A percentile compares a stretch with the other conserved stretches of the same genome.
phyloP scores from a whole-genome alignment of 2,329 filamentous ascomycete genomes.

The Colletotrichum godetiae region DNA sequence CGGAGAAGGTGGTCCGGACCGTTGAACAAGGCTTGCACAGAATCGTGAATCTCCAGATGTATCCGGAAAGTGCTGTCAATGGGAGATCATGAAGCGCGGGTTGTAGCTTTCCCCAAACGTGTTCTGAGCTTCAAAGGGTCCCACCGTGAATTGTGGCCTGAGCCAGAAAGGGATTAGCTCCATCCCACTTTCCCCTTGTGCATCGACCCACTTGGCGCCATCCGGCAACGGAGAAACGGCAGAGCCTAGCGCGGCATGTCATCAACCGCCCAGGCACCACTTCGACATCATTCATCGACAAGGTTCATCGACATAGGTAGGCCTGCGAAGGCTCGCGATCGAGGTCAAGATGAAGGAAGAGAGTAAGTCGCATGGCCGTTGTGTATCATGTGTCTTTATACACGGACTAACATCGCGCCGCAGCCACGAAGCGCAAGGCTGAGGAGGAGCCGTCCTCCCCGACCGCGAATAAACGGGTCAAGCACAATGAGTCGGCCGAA shows the following conservation, averaged over 20 bases:
- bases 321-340: slow-evolving; percentile 24
- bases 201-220: slow-evolving; percentile 7
- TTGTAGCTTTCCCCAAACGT: slow-evolving; percentile 36
- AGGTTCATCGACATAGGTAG: slow-evolving; percentile 12
- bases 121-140: slow-evolving; percentile 37
- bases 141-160: slow-evolving; percentile 48
- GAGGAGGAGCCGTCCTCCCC: slow-evolving; percentile 72
- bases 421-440: slow-evolving; percentile 76
- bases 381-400: rapidly evolving
- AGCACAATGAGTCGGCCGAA: slow-evolving; percentile 59
- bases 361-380: slow-evolving; percentile 42
- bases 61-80: slow-evolving; percentile 7
- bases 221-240: slow-evolving; percentile 33
- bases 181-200: slow-evolving; percentile 44
- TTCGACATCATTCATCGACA: slow-evolving; percentile 27
- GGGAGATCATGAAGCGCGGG: slow-evolving; percentile 15
- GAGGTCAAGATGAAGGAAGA: slow-evolving; percentile 51
- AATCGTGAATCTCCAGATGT: neutral
- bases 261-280: slow-evolving; percentile 26
- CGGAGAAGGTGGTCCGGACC: neutral
- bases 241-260: slow-evolving; percentile 34
- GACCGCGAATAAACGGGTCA: slow-evolving; percentile 73
- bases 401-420: slow-evolving; percentile 1
- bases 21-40: slow-evolving; percentile 6
- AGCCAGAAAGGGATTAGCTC: slow-evolving; percentile 47